Evolutionary conservation across 805 yeast genomes (phyloP), one percentile per base, ranked within the genome.

Genomic region (Candida multigemmis): DNA sequence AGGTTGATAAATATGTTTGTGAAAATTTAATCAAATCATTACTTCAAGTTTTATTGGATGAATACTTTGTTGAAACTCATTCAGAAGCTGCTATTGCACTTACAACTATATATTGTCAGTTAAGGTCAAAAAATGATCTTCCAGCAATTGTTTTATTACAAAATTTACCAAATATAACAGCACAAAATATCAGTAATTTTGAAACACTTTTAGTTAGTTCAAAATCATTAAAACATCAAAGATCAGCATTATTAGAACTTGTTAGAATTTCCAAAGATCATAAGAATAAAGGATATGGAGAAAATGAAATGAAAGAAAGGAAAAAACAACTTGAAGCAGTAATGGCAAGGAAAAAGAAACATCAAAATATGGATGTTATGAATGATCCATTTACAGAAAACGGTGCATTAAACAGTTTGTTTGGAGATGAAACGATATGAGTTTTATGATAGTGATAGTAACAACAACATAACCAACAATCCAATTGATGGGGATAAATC

Each of bases 21-120:
- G 74, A 71, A 34, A 70, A 74, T 31, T 65, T 87, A 45, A 71
- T 83, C 34, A 79, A 80, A 38, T 64, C 91, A 0, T 63, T 89
- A 29, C 44, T 84, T 11, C 63, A 66, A 19, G 74, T 89, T 4
- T 56, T 89, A 26, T 60, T 70, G 25, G 91, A 83, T 42, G 78
- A 74, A 30, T 77, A 82, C 35, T 84, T 82, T 50, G 72, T 71
- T 23, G 98, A 89, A 42, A 81, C 91, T 0, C 94, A 87, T 38
- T 71, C 78, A 11, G 98, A 89, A 48, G 94, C 93, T 1, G 87
- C 93, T n/a, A 77, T 82, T 32, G 82, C 93, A 2, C 67, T 89
- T 32, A 80, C 95, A 0, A 73, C 80, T 3, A 57, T 89, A 24
- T 87, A 85, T 48, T 70, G 84, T 42, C 74, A 80, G 6, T 61